A percentile compares a stretch with the other conserved stretches of the same genome.
These are phyloP conservation scores for Penicillium decumbens DNA, from an alignment of 2,329 filamentous ascomycete species.

Conservation along the genomic window DNA sequence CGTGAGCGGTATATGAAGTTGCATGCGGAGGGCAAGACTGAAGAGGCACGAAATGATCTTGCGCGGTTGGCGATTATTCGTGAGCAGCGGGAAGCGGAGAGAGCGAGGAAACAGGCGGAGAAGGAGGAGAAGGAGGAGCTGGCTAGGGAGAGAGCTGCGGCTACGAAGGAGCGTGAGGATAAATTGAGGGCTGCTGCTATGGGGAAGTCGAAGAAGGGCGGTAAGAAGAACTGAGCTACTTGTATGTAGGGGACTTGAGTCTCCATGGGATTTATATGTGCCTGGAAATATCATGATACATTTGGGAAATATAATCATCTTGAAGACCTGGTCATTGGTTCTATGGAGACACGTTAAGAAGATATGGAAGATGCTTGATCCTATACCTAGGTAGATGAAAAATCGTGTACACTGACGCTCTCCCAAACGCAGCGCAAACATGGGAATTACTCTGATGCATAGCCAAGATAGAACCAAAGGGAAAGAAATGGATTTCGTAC, in stretches of 20 bases:
- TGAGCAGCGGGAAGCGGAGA: conserved; percentile 80
- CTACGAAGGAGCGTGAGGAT: conserved; percentile 34
- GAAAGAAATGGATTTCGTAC: conserved; percentile 15
- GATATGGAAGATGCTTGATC: conserved; percentile 4
- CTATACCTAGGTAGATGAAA: conserved; percentile 3
- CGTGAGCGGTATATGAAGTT: conserved; percentile 88
- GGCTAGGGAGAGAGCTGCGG: conserved; percentile 36
- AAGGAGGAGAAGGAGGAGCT: conserved; percentile 49
- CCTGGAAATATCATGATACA: background rate
- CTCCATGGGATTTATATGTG: background rate
- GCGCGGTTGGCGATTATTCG: conserved; percentile 76
- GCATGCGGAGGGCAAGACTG: conserved; percentile 92
- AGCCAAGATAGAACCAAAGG: conserved; percentile 8
- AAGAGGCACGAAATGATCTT: conserved; percentile 85
- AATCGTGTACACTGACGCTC: conserved; percentile 28
- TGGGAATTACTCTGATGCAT: conserved; percentile 16
- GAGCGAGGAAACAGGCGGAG: conserved; percentile 74
- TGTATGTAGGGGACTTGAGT: background rate
- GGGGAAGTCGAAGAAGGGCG: conserved; percentile 33
- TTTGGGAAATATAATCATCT: background rate
- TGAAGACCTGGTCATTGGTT: conserved; percentile 4
- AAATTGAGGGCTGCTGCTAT: conserved; percentile 39
- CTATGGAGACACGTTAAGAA: conserved; percentile 3
- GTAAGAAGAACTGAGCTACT: conserved; percentile 30
- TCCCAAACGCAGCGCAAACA: conserved; percentile 8